Evolutionary conservation across 2,329 filamentous ascomycete species (phyloP), one percentile per base, ranked within the genome.

Genomic region (Cladophialophora chaetospira): DNA sequence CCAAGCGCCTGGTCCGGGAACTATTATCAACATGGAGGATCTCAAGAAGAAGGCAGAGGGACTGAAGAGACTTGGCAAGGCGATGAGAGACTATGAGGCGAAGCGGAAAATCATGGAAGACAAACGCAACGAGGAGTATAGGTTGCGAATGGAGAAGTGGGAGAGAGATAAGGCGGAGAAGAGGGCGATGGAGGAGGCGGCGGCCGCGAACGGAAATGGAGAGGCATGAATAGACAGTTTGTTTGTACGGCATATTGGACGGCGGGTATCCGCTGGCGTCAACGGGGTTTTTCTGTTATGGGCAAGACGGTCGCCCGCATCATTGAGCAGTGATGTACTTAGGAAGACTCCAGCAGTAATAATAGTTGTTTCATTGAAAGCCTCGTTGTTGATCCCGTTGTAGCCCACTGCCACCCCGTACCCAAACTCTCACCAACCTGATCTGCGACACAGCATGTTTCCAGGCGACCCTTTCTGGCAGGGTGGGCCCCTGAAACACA

Each of bases 1-100:
- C 9, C 53, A 62, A 35, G 59, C 53, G 9, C 60, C 60, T 9
- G 60, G 60, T 13, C 60, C 60, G 8, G 60, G 60, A 26, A 62
- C 60, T 2, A 62, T 62, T 31, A 62, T 62, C 33, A 62, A 62
- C 23, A 62, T 62, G 38, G 36, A 53, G 47, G 47, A 40, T 40
- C n/a, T 36, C 19, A 23, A 23, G 33, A n/a, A 45, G 38, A 6
- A 54, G 45, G 33, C 53, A 21, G 36, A 53, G 25, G 38, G 21
- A 38, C n/a, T 48, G 36, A 36, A 45, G 15, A 21, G 13, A 11
- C 25, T 28, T 15, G 48, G 15, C 17, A 11, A 21, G 2, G 35
- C 25, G 10, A 31, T 43, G 48, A 51, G 25, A 19, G 35, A 33
- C 17, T 51, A n/a, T 23, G 48, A 42, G n/a, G 46, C 21, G 13